Percentiles rank a stretch among this genome's conserved stretches.
Conservation (phyloP, 805 yeast species). For the Clavispora phyllophila region DNA sequence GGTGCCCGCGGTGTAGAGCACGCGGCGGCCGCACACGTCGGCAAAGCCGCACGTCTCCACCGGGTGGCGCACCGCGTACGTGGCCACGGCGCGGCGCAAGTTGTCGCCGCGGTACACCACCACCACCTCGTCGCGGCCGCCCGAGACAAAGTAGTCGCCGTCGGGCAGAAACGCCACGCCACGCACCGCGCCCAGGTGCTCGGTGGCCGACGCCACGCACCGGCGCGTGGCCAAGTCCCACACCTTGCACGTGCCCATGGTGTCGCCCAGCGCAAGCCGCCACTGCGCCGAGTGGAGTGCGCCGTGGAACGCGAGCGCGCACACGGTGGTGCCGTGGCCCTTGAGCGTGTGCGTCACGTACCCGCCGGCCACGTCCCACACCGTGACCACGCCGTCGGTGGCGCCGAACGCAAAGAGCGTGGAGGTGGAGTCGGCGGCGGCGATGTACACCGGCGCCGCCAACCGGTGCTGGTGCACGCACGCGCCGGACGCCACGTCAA, state of each 20-base stretch:
- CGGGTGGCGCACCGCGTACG: slow-evolving; percentile 70
- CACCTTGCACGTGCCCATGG: slow-evolving; percentile 49
- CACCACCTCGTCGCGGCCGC: slow-evolving; percentile 84
- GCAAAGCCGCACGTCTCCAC: slow-evolving; percentile 68
- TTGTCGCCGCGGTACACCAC: slow-evolving; percentile 52
- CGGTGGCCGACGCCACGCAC: slow-evolving; percentile 55
- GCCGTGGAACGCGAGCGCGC: slow-evolving; percentile 71
- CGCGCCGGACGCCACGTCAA: slow-evolving; percentile 36
- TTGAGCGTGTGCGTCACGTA: slow-evolving; percentile 83
- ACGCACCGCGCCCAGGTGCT: slow-evolving; percentile 82
- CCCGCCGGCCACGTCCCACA: slow-evolving; percentile 88
- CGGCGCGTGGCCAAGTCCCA: slow-evolving; percentile 74
- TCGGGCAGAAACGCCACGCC: slow-evolving; percentile 61
- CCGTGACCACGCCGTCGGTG: slow-evolving; percentile 86
- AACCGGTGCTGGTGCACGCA: slow-evolving; percentile 52
- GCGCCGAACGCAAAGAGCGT: slow-evolving; percentile 90
- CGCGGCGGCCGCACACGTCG: slow-evolving; percentile 21
- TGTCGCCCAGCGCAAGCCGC: slow-evolving; percentile 72
- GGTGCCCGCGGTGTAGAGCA: slow-evolving; percentile 74
- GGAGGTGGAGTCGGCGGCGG: slow-evolving; percentile 73
- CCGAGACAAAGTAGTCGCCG: slow-evolving; percentile 61
- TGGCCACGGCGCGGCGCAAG: slow-evolving; percentile 49
- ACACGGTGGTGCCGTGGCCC: slow-evolving; percentile 89
- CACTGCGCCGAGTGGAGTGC: slow-evolving; percentile 61
- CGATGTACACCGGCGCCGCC: slow-evolving; percentile 77